Evolutionary conservation across 345 rosid genomes (phyloP).

Genomic region (Gossypium arboreum): DNA sequence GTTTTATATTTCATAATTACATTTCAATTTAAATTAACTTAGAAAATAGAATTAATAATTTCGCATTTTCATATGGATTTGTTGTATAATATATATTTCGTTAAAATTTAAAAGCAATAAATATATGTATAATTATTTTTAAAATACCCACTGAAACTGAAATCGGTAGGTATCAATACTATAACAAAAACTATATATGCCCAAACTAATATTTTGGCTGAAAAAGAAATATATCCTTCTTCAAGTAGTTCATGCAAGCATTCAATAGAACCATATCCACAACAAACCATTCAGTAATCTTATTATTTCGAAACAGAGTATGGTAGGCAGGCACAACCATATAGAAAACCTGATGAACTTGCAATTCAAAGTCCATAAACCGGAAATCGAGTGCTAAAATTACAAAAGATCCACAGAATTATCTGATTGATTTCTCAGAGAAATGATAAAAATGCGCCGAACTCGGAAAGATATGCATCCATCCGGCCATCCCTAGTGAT

Average conservation of each 20-base stretch:
- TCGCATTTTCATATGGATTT: too few species aligned
- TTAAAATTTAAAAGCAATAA: too few species aligned
- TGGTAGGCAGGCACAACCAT: background rate
- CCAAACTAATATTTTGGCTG: background rate
- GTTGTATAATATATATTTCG: too few species aligned
- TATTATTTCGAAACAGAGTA: conserved; percentile 17
- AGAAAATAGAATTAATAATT: too few species aligned
- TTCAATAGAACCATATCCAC: background rate
- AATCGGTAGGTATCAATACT: too few species aligned
- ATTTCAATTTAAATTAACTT: too few species aligned
- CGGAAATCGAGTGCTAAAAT: background rate
- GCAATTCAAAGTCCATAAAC: conserved; percentile 9
- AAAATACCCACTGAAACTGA: too few species aligned
- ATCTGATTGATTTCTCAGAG: conserved; percentile 5
- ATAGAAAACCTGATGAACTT: background rate
- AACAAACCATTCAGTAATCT: conserved; percentile 18
- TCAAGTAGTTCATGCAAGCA: background rate
- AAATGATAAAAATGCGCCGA: background rate
- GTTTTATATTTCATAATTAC: too few species aligned
- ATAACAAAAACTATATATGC: too few species aligned
- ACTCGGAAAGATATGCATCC: conserved; percentile 1
- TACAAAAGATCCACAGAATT: conserved; percentile 2
- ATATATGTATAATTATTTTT: too few species aligned
- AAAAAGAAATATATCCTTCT: background rate
- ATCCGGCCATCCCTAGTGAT: conserved; percentile 42